Evolutionary conservation across 2,329 filamentous ascomycete genomes (phyloP).

Genomic region (Verticillium nubilum): DNA sequence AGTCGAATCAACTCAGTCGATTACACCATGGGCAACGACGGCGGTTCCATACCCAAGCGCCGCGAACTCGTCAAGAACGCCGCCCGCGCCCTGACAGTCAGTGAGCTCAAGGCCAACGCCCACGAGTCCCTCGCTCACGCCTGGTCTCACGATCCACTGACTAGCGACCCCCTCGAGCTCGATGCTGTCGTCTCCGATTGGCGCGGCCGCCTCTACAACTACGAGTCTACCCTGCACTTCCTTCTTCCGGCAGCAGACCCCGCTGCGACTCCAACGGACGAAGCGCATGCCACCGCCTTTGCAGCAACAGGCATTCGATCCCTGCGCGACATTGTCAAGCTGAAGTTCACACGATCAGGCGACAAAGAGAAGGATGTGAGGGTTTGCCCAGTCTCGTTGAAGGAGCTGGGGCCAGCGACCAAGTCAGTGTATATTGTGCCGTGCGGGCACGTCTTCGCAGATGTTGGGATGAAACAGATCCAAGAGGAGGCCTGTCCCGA

Average conservation of each 20-base stretch:
- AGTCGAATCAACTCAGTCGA: neutral
- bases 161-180: conserved; percentile 63
- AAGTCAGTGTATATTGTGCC: conserved; percentile 88
- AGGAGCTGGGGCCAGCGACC: conserved; percentile 72
- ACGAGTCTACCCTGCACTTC: conserved; percentile 74
- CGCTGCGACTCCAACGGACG: conserved; percentile 18
- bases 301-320: conserved; percentile 62
- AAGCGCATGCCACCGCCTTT: conserved; percentile 29
- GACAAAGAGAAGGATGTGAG: conserved; percentile 50
- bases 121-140: conserved; percentile 80
- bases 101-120: conserved; percentile 83
- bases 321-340: conserved; percentile 79
- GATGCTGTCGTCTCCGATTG: conserved; percentile 79
- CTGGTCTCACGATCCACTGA: conserved; percentile 87
- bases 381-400: conserved; percentile 83
- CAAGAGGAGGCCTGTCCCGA: conserved; percentile 57
- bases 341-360: conserved; percentile 56
- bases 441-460: conserved; percentile 91
- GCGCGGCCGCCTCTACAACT: conserved; percentile 85
- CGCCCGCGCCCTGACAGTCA: conserved; percentile 72
- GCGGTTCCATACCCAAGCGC: conserved; percentile 91
- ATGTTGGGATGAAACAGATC: conserved; percentile 80
- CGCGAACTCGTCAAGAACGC: conserved; percentile 95
- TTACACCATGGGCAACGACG: conserved; percentile 90
- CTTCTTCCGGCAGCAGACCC: conserved; percentile 39